phyloP scores from a whole-genome alignment of 805 yeast species.

The Hagleromyces aurorensis region DNA sequence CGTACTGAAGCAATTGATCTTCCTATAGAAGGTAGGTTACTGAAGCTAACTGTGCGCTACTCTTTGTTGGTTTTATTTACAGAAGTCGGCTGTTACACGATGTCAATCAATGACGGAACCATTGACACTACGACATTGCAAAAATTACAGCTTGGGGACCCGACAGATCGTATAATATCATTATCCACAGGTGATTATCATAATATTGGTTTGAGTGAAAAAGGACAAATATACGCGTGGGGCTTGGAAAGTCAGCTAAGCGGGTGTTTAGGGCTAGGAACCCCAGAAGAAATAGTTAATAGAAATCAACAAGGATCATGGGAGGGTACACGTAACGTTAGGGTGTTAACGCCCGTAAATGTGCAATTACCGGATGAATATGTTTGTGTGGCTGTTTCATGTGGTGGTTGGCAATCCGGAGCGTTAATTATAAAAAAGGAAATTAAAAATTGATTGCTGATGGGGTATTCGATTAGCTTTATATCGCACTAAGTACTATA shows the following conservation, averaged over 20 bases:
- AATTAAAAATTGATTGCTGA: not conserved
- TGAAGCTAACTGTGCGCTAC: constrained; percentile 49
- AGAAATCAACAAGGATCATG: constrained; percentile 24
- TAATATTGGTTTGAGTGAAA: constrained; percentile 47
- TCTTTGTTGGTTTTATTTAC: constrained; percentile 49
- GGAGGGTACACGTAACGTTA: constrained; percentile 25
- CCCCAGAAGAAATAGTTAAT: constrained; percentile 16
- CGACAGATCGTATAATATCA: constrained; percentile 41
- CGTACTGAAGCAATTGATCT: constrained; percentile 14
- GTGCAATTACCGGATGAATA: constrained; percentile 34
- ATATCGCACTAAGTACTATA: constrained; percentile 4
- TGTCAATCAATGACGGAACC: constrained; percentile 14
- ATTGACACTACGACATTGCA: constrained; percentile 10
- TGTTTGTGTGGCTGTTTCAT: constrained; percentile 52
- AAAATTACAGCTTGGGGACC: constrained; percentile 24
- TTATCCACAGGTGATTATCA: constrained; percentile 71
- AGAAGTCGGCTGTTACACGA: constrained; percentile 35
- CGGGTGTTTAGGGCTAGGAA: constrained; percentile 68
- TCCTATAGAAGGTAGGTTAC: constrained; percentile 31
- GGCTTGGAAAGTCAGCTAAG: constrained; percentile 54
- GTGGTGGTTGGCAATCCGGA: constrained; percentile 77
- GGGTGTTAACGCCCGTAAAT: constrained; percentile 38
- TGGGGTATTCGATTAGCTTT: not conserved
- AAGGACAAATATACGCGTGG: constrained; percentile 57
- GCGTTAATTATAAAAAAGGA: constrained; percentile 39